These are phyloP conservation scores for Solanum habrochaites DNA, from an alignment of 257 asterid species.

Conservation along the genomic window DNA sequence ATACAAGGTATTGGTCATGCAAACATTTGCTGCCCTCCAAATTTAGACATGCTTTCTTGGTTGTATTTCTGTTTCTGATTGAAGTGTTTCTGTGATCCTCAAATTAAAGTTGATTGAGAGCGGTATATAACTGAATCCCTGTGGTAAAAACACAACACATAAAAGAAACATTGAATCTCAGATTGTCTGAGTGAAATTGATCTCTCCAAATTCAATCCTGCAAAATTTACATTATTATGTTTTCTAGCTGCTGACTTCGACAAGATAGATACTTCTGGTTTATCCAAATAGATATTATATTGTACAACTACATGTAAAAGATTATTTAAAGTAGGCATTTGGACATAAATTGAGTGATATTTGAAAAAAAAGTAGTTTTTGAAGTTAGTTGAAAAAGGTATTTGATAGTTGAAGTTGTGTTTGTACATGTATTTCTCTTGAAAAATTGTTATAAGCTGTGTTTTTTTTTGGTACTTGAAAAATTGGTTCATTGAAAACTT, in stretches of 20 bases:
- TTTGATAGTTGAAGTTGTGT: neutral
- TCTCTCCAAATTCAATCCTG: neutral
- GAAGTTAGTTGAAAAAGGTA: neutral
- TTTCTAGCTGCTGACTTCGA: neutral
- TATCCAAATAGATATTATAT: neutral
- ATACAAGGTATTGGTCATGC: conserved; percentile 56
- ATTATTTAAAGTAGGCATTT: neutral
- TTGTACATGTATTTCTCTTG: neutral
- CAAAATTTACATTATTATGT: neutral
- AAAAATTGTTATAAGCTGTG: neutral
- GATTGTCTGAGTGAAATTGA: neutral
- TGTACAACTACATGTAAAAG: neutral
- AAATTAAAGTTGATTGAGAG: neutral
- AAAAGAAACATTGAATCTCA: neutral
- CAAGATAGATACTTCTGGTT: neutral
- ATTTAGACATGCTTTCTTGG: neutral
- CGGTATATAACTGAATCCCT: neutral
- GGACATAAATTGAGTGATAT: neutral
- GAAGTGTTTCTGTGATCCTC: neutral
- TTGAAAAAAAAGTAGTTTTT: neutral
- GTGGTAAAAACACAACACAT: neutral
- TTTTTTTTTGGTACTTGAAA: neutral
- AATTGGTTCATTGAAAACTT: neutral
- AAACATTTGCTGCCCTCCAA: neutral
- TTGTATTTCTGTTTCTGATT: neutral